Percentiles rank a stretch among this genome's conserved stretches.
phyloP scores from a whole-genome alignment of 164 flowering plant genomes.

The Nelumbo lutea region DNA sequence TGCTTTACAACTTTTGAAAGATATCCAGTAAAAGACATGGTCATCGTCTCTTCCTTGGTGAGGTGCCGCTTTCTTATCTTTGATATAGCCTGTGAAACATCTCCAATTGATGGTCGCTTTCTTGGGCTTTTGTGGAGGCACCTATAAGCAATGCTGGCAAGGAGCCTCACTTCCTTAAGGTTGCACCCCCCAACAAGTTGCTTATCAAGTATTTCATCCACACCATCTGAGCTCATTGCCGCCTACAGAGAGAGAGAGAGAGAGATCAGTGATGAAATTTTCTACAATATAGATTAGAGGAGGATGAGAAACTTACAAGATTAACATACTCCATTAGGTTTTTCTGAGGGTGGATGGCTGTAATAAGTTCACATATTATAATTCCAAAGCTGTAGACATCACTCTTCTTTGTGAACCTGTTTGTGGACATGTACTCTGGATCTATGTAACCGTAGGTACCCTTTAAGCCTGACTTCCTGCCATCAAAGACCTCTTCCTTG shows the following conservation, averaged over 20 bases:
- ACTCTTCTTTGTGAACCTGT: conserved; percentile 81
- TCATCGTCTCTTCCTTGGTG: conserved; percentile 37
- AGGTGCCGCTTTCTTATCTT: conserved; percentile 57
- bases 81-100: conserved; percentile 66
- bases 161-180: conserved; percentile 58
- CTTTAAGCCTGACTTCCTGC: conserved; percentile 77
- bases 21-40: conserved; percentile 48
- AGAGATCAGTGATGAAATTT: background rate
- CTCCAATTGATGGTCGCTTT: conserved; percentile 77
- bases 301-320: conserved; percentile 54
- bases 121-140: conserved; percentile 72
- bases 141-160: conserved; percentile 67
- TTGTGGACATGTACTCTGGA: conserved; percentile 82
- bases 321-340: conserved; percentile 85
- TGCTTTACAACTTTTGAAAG: conserved; percentile 41
- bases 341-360: conserved; percentile 92
- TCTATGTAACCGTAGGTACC: conserved; percentile 98
- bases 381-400: conserved; percentile 93
- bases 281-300: background rate
- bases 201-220: conserved; percentile 87
- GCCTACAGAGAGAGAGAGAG: conserved; percentile 39
- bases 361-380: conserved; percentile 86
- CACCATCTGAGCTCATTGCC: conserved; percentile 79
- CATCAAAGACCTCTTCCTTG: conserved; percentile 77
- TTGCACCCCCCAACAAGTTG: conserved; percentile 59